A percentile compares a stretch with the other conserved stretches of the same genome.
Evolutionary conservation across 2,329 filamentous ascomycete species (phyloP).

Genomic region (Aspergillus amoenus): DNA sequence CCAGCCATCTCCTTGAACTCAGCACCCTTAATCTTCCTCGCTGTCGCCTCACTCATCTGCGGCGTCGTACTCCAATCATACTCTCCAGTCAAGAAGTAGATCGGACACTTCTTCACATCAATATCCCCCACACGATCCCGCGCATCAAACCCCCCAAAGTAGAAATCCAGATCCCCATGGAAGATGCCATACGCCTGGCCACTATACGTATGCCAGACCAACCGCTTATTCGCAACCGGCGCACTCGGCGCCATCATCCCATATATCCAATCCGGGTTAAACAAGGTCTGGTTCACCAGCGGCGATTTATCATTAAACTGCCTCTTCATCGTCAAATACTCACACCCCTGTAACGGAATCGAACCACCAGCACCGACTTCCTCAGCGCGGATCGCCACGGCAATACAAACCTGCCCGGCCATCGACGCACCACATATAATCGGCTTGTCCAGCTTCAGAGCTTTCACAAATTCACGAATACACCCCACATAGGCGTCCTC

Average conservation of each 20-base stretch:
- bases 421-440: neutral
- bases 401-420: neutral
- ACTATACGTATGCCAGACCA: slow-evolving; percentile 1
- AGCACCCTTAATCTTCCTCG: neutral
- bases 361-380: neutral
- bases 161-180: slow-evolving; percentile 3
- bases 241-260: neutral
- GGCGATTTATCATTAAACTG: neutral
- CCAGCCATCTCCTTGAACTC: neutral
- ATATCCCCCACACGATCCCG: neutral
- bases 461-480: neutral
- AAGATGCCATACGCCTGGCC: neutral
- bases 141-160: neutral
- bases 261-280: slow-evolving; percentile 2
- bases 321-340: neutral
- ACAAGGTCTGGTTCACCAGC: neutral
- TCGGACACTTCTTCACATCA: neutral
- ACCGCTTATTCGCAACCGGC: neutral
- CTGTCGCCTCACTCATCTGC: neutral
- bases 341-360: neutral
- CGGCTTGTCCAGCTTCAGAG: neutral
- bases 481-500: neutral
- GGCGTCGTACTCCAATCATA: neutral
- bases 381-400: neutral
- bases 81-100: slow-evolving; percentile 2